A percentile compares a stretch with the other conserved stretches of the same genome.
These are phyloP conservation scores for Clonostachys sp. DNA, from an alignment of 2,329 filamentous ascomycete genomes.

Conservation along the genomic window DNA sequence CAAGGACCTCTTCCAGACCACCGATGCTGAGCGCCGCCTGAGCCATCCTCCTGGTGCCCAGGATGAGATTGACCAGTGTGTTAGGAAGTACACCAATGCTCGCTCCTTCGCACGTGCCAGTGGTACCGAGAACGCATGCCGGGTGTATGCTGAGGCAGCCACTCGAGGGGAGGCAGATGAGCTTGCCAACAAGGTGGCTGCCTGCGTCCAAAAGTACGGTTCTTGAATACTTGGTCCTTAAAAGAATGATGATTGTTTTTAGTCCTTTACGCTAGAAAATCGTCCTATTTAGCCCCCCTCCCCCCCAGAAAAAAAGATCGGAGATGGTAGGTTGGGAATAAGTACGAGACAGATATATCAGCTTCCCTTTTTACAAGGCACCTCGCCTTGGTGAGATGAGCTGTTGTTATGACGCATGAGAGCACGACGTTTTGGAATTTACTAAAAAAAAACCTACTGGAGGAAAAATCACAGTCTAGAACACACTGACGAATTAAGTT, in stretches of 20 bases:
- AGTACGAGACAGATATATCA: no score
- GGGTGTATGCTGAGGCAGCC: conserved; percentile 93
- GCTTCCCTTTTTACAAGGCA: no score
- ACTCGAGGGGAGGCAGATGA: conserved; percentile 88
- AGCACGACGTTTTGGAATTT: no score
- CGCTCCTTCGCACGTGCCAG: conserved; percentile 88
- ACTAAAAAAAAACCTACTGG: no score
- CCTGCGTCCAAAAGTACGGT: conserved; percentile 61
- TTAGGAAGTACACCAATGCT: conserved; percentile 86
- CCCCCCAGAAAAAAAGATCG: no score
- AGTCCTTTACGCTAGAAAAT: neutral
- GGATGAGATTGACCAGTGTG: conserved; percentile 78
- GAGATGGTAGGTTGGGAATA: no score
- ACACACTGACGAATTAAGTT: no score
- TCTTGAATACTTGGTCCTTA: neutral
- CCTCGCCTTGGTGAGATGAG: no score
- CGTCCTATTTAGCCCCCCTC: neutral
- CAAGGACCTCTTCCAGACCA: conserved; percentile 85
- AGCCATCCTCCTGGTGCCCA: conserved; percentile 76
- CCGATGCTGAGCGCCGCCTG: conserved; percentile 86
- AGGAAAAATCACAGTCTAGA: no score
- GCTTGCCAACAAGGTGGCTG: conserved; percentile 76
- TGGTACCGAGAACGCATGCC: conserved; percentile 92
- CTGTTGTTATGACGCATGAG: no score
- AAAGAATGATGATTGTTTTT: no score